phyloP scores from a whole-genome alignment of 352 stramenopile species.

The Pythium phragmiticola region DNA sequence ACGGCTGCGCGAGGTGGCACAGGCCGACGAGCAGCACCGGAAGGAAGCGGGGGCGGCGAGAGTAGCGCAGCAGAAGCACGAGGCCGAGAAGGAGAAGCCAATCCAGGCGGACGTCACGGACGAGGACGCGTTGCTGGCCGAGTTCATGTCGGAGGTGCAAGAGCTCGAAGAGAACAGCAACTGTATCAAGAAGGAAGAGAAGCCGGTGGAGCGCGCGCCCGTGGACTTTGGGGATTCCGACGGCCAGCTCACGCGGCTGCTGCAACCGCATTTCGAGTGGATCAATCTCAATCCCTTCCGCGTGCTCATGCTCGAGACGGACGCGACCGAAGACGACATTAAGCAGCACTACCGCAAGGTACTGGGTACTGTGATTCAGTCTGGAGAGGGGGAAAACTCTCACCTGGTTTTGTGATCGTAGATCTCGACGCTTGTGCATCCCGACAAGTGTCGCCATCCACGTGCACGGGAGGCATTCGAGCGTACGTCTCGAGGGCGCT shows the following conservation, averaged over 20 bases:
- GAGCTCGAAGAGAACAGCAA: slow-evolving; percentile 76
- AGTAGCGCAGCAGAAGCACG: slow-evolving; percentile 36
- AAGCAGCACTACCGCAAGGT: slow-evolving; percentile 91
- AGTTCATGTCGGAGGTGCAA: slow-evolving; percentile 87
- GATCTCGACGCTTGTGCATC: slow-evolving; percentile 89
- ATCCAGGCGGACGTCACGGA: slow-evolving; percentile 26
- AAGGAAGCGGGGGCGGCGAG: slow-evolving; percentile 53
- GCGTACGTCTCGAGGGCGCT: slow-evolving; percentile 35
- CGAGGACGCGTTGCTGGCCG: slow-evolving; percentile 65
- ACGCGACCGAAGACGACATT: slow-evolving; percentile 87
- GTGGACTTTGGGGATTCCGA: slow-evolving; percentile 75
- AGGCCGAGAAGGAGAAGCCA: slow-evolving; percentile 21
- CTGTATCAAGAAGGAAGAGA: slow-evolving; percentile 67
- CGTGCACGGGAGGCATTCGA: slow-evolving; percentile 85
- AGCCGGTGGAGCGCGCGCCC: slow-evolving; percentile 44
- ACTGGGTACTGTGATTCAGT: background rate
- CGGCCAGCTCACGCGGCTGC: slow-evolving; percentile 55
- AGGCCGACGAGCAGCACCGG: slow-evolving; percentile 39
- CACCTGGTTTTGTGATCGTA: slow-evolving; percentile 18
- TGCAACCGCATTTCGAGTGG: slow-evolving; percentile 81
- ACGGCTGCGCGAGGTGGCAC: slow-evolving; percentile 50
- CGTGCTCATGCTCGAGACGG: slow-evolving; percentile 85
- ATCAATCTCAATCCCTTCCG: slow-evolving; percentile 90
- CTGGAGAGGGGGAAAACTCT: background rate
- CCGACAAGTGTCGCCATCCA: slow-evolving; percentile 75